Conservation (phyloP, 805 yeast species). For the Tetrapisispora taiwanensis region DNA sequence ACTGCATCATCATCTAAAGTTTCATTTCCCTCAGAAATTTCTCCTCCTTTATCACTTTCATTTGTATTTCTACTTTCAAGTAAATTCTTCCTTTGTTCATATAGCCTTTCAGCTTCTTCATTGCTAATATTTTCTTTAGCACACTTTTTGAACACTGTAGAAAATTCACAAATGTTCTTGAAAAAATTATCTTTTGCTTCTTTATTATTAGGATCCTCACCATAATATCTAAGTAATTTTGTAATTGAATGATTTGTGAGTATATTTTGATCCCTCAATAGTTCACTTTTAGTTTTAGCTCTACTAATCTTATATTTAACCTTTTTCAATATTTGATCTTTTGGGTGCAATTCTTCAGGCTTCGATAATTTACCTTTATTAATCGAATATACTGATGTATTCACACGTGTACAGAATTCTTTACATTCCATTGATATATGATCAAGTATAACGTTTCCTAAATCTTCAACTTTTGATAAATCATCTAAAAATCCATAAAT, state of each 20-base stretch:
- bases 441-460: constrained; percentile 54
- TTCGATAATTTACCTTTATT: constrained; percentile 60
- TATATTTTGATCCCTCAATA: constrained; percentile 41
- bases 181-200: constrained; percentile 51
- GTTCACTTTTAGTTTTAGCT: constrained; percentile 43
- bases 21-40: constrained; percentile 2
- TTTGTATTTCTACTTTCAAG: constrained; percentile 20
- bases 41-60: background rate
- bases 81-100: constrained; percentile 51
- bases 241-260: constrained; percentile 44
- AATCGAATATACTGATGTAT: constrained; percentile 43
- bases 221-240: constrained; percentile 56
- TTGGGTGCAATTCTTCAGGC: constrained; percentile 51
- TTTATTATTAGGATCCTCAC: constrained; percentile 51
- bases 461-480: constrained; percentile 40
- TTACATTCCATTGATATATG: constrained; percentile 49
- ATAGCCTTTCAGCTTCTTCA: constrained; percentile 59
- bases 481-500: constrained; percentile 53
- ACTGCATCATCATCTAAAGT: constrained; percentile 16
- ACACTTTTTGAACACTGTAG: constrained; percentile 51
- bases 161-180: constrained; percentile 49
- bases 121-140: constrained; percentile 53
- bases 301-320: constrained; percentile 43
- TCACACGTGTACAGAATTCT: constrained; percentile 42
- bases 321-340: constrained; percentile 48